phyloP scores from a whole-genome alignment of 805 yeast genomes.

The Myxozyma mucilagina region DNA sequence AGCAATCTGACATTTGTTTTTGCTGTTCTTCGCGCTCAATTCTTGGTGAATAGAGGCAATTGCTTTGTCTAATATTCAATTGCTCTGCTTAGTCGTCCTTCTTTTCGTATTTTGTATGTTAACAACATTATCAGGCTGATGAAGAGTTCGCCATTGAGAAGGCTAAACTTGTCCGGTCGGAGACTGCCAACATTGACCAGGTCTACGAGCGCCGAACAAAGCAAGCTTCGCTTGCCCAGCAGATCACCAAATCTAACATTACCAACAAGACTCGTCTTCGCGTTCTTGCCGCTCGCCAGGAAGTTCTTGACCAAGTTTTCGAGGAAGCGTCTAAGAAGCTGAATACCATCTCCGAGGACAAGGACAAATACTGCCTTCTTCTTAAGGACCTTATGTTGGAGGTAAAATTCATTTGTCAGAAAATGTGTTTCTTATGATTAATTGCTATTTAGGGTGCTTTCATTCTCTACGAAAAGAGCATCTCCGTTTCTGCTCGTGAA shows the following conservation, averaged over 20 bases:
- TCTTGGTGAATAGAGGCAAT: neutral
- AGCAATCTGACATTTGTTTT: neutral
- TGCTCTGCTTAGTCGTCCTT: neutral
- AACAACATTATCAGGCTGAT: constrained; percentile 57
- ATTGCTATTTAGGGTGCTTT: constrained; percentile 45
- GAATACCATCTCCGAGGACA: constrained; percentile 56
- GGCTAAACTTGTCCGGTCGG: constrained; percentile 90
- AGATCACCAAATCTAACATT: constrained; percentile 91
- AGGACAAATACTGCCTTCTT: constrained; percentile 62
- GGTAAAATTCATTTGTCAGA: constrained; percentile 27
- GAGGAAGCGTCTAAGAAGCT: constrained; percentile 66
- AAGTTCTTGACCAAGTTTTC: constrained; percentile 71
- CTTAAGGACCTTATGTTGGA: constrained; percentile 80
- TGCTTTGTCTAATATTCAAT: neutral
- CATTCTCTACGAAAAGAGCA: constrained; percentile 70
- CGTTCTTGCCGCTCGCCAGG: constrained; percentile 82
- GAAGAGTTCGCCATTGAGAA: constrained; percentile 98
- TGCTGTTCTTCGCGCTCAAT: neutral
- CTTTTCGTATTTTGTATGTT: neutral
- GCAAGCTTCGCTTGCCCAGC: constrained; percentile 90
- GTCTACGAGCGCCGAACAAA: constrained; percentile 78
- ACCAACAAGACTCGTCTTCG: constrained; percentile 94
- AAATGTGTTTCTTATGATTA: constrained; percentile 30
- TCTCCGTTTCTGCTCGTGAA: constrained; percentile 66
- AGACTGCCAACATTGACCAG: constrained; percentile 83